Base-by-base conservation (phyloP, 148 eudicot species). In the Fagopyrum tataricum region DNA sequence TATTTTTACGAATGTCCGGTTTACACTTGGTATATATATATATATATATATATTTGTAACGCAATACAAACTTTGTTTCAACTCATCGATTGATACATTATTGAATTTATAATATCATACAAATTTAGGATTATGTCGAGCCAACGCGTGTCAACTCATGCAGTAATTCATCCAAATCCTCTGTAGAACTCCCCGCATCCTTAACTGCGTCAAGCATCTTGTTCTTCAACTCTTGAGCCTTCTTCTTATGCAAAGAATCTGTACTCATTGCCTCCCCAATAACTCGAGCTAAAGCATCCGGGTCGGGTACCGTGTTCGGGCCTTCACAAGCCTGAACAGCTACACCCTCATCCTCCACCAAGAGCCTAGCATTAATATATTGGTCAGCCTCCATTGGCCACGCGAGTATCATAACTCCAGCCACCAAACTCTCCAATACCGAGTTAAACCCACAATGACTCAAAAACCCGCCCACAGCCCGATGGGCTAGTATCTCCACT, bases 371-470 rank as follows among this genome's bases (percentile, higher is more conserved):
- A 40, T 87, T 69, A 2, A 52, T 10, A 47, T 62, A 84, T 14
- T 87, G 90, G 75, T 83, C 90, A 0, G 84, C 82, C 13, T 76
- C 81, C 82, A 79, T 39, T 14, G 88, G 87, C 88, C 90, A 87
- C 0, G 79, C 81, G 56, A 87, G 51, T 73, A 85, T 70, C 73
- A 71, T 51, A 15, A 83, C 84, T 20, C 90, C 88, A 0, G 81
- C 86, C 0, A 46, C 75, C 3, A 87, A n/a, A 0, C 83, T 80
- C 70, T 87, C 90, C 79, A 87, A 40, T 56, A 53, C 46, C 4
- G 75, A 55, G 44, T 73, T 73, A 61, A 61, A 73, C 18, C 75
- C 75, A 37, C 75, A 73, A 23, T 73, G 75, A 73, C 43, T 73
- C 76, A 74, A n/a, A 14, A 58, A 74, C 20, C 67, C 70, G 17